phyloP scores from a whole-genome alignment of 768 basidiomycete genomes.

The Leccinum olivaceopallidum region DNA sequence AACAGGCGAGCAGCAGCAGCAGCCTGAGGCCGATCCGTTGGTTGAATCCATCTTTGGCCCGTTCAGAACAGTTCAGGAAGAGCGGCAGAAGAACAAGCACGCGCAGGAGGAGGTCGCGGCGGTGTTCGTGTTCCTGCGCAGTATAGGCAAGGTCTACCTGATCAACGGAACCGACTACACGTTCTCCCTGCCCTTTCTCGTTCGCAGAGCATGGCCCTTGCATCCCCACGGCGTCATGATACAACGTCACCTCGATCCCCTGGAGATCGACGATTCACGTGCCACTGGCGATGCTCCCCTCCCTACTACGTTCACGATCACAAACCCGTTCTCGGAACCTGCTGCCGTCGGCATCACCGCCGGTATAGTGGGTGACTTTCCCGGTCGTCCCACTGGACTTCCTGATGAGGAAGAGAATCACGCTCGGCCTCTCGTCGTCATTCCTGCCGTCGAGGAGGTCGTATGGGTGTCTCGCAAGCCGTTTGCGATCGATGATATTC shows the following conservation, averaged over 20 bases:
- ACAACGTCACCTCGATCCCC: slow-evolving; percentile 67
- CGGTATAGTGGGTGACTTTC: slow-evolving; percentile 52
- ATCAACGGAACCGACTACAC: slow-evolving; percentile 74
- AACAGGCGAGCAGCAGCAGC: slow-evolving; percentile 4
- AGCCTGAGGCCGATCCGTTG: slow-evolving; percentile 11
- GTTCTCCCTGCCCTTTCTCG: slow-evolving; percentile 79
- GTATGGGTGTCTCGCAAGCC: slow-evolving; percentile 56
- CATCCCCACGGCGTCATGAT: slow-evolving; percentile 79
- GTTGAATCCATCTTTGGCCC: slow-evolving; percentile 41
- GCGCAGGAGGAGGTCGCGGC: slow-evolving; percentile 47
- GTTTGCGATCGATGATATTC: slow-evolving; percentile 44
- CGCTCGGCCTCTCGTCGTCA: slow-evolving; percentile 49
- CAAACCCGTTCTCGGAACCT: slow-evolving; percentile 75
- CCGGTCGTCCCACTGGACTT: slow-evolving; percentile 36
- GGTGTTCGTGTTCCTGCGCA: slow-evolving; percentile 77
- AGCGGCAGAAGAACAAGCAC: slow-evolving; percentile 40
- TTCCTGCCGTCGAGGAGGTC: slow-evolving; percentile 65
- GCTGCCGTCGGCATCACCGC: slow-evolving; percentile 67
- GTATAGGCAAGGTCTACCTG: slow-evolving; percentile 69
- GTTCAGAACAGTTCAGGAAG: slow-evolving; percentile 41
- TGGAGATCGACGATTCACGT: slow-evolving; percentile 66
- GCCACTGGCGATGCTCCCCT: slow-evolving; percentile 64
- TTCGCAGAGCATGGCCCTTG: slow-evolving; percentile 76
- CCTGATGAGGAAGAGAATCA: slow-evolving; percentile 57
- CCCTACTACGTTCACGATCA: slow-evolving; percentile 81